These are phyloP conservation scores for Posidonia oceanica DNA, from an alignment of 116 monocot genomes.

Conservation along the genomic window DNA sequence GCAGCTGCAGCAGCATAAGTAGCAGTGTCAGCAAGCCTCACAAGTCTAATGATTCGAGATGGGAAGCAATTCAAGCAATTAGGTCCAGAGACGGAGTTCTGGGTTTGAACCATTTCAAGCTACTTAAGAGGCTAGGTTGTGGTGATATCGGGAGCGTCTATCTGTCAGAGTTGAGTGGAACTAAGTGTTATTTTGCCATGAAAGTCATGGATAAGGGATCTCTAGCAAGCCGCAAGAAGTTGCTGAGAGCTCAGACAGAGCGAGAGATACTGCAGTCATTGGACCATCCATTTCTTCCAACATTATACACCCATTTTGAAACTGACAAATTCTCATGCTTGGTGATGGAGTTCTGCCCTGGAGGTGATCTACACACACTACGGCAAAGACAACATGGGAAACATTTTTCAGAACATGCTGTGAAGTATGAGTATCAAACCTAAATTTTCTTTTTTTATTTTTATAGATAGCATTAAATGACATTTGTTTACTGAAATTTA, in stretches of 20 bases:
- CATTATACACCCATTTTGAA: constrained; percentile 65
- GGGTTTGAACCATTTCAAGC: constrained; percentile 50
- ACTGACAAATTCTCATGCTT: constrained; percentile 70
- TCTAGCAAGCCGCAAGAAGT: constrained; percentile 50
- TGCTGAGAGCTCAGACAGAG: constrained; percentile 57
- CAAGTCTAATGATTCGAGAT: constrained; percentile 54
- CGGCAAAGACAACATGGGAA: constrained; percentile 61
- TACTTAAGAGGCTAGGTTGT: constrained; percentile 51
- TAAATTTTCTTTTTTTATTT: background rate
- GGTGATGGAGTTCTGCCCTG: constrained; percentile 76
- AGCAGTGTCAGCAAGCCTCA: constrained; percentile 52
- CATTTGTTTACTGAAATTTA: background rate
- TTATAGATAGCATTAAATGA: background rate
- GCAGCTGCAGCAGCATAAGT: constrained; percentile 38
- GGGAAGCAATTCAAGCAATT: constrained; percentile 49
- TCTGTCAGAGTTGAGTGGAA: constrained; percentile 57
- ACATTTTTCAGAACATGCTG: constrained; percentile 55
- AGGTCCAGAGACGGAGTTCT: constrained; percentile 31
- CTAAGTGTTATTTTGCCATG: constrained; percentile 60
- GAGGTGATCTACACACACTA: constrained; percentile 67
- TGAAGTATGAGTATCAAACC: constrained; percentile 26
- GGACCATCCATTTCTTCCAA: constrained; percentile 79
- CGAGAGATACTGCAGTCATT: constrained; percentile 57
- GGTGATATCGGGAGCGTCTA: constrained; percentile 80
- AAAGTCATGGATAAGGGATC: constrained; percentile 77